Percentiles rank a stretch among this genome's conserved stretches.
Evolutionary conservation across 1,284 basidiomycete species (phyloP).

Genomic region (Rhodotorula sp.): DNA sequence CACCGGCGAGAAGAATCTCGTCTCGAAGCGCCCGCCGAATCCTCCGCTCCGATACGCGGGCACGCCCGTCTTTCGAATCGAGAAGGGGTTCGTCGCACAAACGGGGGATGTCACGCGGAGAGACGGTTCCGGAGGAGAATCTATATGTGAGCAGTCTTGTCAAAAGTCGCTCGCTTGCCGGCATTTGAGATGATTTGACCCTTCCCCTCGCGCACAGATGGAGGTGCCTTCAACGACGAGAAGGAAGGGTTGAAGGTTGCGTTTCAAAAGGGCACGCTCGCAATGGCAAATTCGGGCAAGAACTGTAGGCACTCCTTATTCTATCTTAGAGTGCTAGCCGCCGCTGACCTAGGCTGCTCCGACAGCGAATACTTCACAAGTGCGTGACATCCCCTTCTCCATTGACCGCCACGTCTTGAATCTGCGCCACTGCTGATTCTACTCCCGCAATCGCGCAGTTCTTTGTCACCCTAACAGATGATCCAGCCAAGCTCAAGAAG

Average conservation of each 20-base stretch:
- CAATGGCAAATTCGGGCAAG: conserved; percentile 58
- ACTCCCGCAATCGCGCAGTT: conserved; percentile 49
- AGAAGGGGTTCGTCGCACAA: conserved; percentile 57
- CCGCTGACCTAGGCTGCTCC: too few relatives aligned
- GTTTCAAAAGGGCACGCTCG: conserved; percentile 54
- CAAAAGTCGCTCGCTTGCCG: too few relatives aligned
- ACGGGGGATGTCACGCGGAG: conserved; percentile 58
- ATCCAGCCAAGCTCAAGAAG: conserved; percentile 53
- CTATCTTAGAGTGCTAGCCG: neutral
- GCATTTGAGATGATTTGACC: neutral
- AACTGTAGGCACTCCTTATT: conserved; percentile 40
- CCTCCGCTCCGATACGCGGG: conserved; percentile 55
- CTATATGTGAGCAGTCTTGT: conserved; percentile 43
- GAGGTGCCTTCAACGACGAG: conserved; percentile 58
- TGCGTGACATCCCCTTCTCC: neutral
- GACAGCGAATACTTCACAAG: conserved; percentile 42
- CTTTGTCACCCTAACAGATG: conserved; percentile 56
- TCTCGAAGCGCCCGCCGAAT: conserved; percentile 57
- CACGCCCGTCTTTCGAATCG: conserved; percentile 55
- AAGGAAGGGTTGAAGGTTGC: conserved; percentile 55
- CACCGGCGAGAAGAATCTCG: conserved; percentile 54
- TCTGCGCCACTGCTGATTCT: neutral
- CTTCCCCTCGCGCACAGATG: conserved; percentile 43
- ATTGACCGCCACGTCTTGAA: too few relatives aligned
- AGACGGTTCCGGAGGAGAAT: conserved; percentile 59